phyloP scores from a whole-genome alignment of 805 yeast genomes.

The Suhomyces faveliae region DNA sequence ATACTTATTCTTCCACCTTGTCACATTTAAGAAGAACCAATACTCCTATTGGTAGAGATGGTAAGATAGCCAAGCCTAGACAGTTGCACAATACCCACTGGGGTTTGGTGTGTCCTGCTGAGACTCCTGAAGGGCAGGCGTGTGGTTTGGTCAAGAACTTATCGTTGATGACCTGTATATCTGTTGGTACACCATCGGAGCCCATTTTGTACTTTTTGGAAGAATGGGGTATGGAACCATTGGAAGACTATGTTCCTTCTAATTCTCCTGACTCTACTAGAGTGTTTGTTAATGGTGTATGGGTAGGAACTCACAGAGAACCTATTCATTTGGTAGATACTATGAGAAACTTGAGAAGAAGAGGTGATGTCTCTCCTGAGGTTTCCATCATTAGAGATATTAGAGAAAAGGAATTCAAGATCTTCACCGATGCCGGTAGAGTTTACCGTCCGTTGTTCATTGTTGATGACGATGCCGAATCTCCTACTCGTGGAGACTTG shows the following conservation, averaged over 20 bases:
- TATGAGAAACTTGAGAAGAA: constrained; percentile 86
- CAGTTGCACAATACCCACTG: constrained; percentile 99
- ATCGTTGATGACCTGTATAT: constrained; percentile 94
- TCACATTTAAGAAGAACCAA: constrained; percentile 98
- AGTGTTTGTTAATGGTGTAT: constrained; percentile 96
- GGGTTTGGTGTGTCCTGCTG: constrained; percentile 99
- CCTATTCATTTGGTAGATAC: constrained; percentile 91
- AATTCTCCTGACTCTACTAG: constrained; percentile 88
- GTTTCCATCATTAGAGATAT: constrained; percentile 96
- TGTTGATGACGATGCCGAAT: constrained; percentile 80
- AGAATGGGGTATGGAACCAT: constrained; percentile 99
- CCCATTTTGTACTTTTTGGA: constrained; percentile 90
- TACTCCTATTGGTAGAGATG: constrained; percentile 99
- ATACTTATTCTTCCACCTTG: constrained; percentile 96
- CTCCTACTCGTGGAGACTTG: constrained; percentile 71
- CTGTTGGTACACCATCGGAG: constrained; percentile 96
- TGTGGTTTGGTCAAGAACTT: constrained; percentile 98
- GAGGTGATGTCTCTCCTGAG: constrained; percentile 93
- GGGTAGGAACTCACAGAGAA: constrained; percentile 98
- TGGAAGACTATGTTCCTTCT: constrained; percentile 93
- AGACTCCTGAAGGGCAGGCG: constrained; percentile 99
- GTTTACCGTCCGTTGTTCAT: constrained; percentile 95
- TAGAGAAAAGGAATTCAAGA: constrained; percentile 92
- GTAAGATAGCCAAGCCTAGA: constrained; percentile 98
- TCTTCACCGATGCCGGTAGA: constrained; percentile 98